phyloP scores from a whole-genome alignment of 768 basidiomycete genomes.

The Basidioascus undulatus region DNA sequence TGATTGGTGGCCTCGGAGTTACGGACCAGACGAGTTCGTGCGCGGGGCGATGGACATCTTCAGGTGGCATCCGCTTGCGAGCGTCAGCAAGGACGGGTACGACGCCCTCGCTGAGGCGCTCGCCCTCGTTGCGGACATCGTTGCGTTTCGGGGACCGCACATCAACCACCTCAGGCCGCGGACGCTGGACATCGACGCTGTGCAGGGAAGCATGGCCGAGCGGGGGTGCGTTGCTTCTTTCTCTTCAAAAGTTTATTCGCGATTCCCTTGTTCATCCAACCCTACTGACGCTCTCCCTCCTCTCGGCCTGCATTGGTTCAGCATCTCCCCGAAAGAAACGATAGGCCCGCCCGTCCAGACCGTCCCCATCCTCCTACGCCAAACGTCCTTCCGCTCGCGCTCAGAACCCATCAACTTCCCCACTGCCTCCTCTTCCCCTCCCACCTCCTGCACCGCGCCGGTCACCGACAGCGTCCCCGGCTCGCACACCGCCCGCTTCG shows the following conservation, averaged over 20 bases:
- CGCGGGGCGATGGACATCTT: conserved; percentile 13
- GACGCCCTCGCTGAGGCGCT: conserved; percentile 8
- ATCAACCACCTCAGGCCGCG: conserved; percentile 17
- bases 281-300: neutral
- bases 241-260: too few relatives aligned
- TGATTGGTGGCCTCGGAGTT: too few relatives aligned
- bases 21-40: conserved; percentile 9
- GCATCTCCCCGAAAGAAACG: conserved; percentile 15
- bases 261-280: neutral
- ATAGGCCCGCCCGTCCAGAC: conserved; percentile 14
- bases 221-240: conserved; percentile 12
- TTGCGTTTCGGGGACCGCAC: conserved; percentile 14
- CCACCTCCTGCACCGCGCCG: neutral
- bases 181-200: conserved; percentile 16
- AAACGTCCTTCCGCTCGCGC: conserved; percentile 16
- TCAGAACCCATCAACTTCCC: conserved; percentile 14
- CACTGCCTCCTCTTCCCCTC: neutral
- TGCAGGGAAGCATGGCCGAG: conserved; percentile 13
- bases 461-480: conserved; percentile 2
- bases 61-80: conserved; percentile 13
- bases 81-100: conserved; percentile 11
- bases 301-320: neutral
- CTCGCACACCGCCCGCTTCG: conserved; percentile 15
- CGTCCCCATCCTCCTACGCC: conserved; percentile 15
- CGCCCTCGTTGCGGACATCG: conserved; percentile 15